Evolutionary conservation across 495 filamentous ascomycete species (phyloP).

Genomic region (Neurospora sp.): DNA sequence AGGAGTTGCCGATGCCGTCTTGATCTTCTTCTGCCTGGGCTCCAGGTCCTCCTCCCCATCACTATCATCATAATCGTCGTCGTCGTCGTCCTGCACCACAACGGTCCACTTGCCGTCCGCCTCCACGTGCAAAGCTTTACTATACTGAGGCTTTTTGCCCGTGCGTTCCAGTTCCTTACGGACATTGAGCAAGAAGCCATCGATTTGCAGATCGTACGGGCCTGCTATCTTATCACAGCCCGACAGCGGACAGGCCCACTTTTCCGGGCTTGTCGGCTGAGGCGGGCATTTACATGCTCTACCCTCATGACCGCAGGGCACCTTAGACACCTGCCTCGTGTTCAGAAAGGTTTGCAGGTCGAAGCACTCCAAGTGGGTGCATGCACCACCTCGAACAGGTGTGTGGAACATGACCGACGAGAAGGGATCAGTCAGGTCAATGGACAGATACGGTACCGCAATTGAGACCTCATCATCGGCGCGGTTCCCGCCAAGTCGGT

Average conservation of each 20-base stretch:
- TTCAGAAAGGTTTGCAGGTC: slow-evolving; percentile 73
- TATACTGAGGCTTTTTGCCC: slow-evolving; percentile 25
- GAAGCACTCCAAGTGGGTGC: slow-evolving; percentile 73
- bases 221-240: slow-evolving; percentile 59
- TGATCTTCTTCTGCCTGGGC: neutral
- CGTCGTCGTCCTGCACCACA: slow-evolving; percentile 21
- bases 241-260: slow-evolving; percentile 68
- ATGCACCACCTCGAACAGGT: slow-evolving; percentile 53
- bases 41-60: slow-evolving; percentile 1
- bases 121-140: slow-evolving; percentile 47
- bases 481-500: slow-evolving; percentile 26
- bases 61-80: slow-evolving; percentile 17
- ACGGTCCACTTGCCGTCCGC: slow-evolving; percentile 50
- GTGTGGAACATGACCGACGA: slow-evolving; percentile 54
- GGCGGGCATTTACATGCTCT: slow-evolving; percentile 19
- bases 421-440: slow-evolving; percentile 72
- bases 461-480: slow-evolving; percentile 62
- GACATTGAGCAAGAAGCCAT: slow-evolving; percentile 58
- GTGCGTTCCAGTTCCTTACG: slow-evolving; percentile 35
- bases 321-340: slow-evolving; percentile 42
- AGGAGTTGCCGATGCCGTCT: neutral
- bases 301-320: slow-evolving; percentile 3
- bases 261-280: slow-evolving; percentile 52
- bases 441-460: slow-evolving; percentile 49
- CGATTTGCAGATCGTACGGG: slow-evolving; percentile 55